Conservation (phyloP, 2,329 filamentous ascomycete genomes). For the Orbilia ellipsospora region DNA sequence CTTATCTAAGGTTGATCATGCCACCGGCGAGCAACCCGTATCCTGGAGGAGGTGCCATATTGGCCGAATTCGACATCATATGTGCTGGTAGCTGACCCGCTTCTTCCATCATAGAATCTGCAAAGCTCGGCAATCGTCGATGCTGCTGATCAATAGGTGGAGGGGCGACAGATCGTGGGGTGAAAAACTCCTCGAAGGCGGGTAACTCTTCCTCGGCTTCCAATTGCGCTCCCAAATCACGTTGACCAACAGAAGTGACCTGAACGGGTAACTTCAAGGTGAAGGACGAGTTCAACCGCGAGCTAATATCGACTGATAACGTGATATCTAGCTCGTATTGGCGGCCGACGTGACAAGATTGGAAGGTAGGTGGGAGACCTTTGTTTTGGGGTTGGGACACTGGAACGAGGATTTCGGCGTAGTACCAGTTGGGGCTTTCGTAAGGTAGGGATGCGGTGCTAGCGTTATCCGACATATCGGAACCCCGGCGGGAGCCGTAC, state of each 20-base stretch:
- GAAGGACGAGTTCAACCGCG: constrained; percentile 58
- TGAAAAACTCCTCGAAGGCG: constrained; percentile 57
- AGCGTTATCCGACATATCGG: constrained; percentile 42
- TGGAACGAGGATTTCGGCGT: constrained; percentile 72
- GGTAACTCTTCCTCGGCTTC: constrained; percentile 51
- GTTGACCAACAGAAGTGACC: constrained; percentile 40
- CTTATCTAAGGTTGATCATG: constrained; percentile 22
- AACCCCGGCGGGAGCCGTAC: constrained; percentile 49
- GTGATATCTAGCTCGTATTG: constrained; percentile 72
- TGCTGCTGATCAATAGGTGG: constrained; percentile 4
- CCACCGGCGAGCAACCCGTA: constrained; percentile 25
- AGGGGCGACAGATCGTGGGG: constrained; percentile 56
- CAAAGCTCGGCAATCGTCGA: constrained; percentile 35
- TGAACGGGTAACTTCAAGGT: constrained; percentile 59
- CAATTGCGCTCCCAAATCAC: constrained; percentile 36
- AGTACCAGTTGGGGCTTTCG: constrained; percentile 65
- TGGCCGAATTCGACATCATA: constrained; percentile 52
- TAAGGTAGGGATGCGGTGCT: constrained; percentile 32
- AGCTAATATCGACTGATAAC: constrained; percentile 66
- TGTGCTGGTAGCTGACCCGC: constrained; percentile 43
- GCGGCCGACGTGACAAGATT: constrained; percentile 74
- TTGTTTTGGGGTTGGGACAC: constrained; percentile 72
- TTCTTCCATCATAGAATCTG: constrained; percentile 32
- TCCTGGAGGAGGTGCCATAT: constrained; percentile 49
- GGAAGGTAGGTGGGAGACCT: constrained; percentile 75